These are phyloP conservation scores for Dendrobium nobile DNA, from an alignment of 106 monocot species.

Conservation along the genomic window DNA sequence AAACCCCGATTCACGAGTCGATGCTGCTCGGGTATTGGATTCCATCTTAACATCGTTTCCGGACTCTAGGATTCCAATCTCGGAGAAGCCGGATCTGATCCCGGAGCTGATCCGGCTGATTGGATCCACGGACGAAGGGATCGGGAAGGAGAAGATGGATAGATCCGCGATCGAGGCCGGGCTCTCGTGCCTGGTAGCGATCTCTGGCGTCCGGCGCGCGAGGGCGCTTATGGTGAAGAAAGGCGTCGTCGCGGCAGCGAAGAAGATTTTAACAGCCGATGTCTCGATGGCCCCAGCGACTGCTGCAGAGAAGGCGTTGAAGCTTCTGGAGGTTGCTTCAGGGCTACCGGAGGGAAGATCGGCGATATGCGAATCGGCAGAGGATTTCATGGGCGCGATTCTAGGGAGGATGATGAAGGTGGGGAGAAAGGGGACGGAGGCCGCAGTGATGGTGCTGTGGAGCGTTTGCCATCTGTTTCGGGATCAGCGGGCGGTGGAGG, in stretches of 20 bases:
- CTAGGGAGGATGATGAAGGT: conserved; percentile 25
- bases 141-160: conserved; percentile 16
- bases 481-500: conserved; percentile 50
- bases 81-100: conserved; percentile 26
- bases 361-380: conserved; percentile 7
- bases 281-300: conserved; percentile 3
- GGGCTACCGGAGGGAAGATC: conserved; percentile 36
- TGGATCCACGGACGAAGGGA: conserved; percentile 12
- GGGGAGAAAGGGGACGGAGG: conserved; percentile 27
- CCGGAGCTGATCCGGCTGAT: conserved; percentile 35
- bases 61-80: conserved; percentile 15
- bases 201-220: conserved; percentile 12
- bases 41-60: conserved; percentile 3
- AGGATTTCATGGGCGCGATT: conserved; percentile 7
- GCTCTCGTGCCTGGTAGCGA: conserved; percentile 28
- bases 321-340: conserved; percentile 38
- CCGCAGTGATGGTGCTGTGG: conserved; percentile 70
- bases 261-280: conserved; percentile 3
- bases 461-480: conserved; percentile 49
- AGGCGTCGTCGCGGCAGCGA: conserved; percentile 22
- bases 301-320: conserved; percentile 31
- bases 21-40: conserved; percentile 32
- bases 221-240: conserved; percentile 26
- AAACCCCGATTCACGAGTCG: conserved; percentile 19
- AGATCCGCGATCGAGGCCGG: conserved; percentile 18